Evolutionary conservation across 768 basidiomycete species (phyloP), one percentile per base, ranked within the genome.

Genomic region (Dioszegia crocea): DNA sequence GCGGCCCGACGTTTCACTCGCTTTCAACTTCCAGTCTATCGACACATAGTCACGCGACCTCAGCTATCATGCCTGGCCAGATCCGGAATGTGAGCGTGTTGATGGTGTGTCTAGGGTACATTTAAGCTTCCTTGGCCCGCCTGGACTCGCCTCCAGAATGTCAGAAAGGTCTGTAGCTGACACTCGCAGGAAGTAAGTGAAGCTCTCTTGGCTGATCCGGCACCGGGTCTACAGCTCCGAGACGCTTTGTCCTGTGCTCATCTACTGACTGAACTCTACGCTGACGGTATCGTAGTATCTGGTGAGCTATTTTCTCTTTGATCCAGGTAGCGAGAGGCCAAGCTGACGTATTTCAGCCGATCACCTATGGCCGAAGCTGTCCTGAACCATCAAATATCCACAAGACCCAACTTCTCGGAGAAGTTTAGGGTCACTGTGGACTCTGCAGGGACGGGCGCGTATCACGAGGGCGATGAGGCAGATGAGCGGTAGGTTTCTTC

Each of bases 341-440:
- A 52, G 29, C 47, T 39, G 45, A 50, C n/a, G 31, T 5, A 17
- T 19, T 24, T 8, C 52, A 76, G 90, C 72, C 86, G 91, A 31
- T 91, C 89, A 23, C 91, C 91, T 0, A 89, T 94, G 85, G 91
- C 90, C 29, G 89, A 92, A 78, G 91, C 90, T 1, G 88, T 93
- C 23, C 81, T 93, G 29, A 81, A 79, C 60, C 81, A 89, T 54
- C 82, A 67, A 27, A 55, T 71, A 39, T 26, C 60, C 3, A 50
- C 65, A 21, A 39, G 66, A 43, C 57, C 62, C 2, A 12, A 60
- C 6, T 48, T 70, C 27, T 54, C 51, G n/a, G 56, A 59, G 31
- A 84, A 84, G 12, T 69, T 89, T 39, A 82, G 86, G 48, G 80
- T 92, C 61, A 68, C 75, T 12, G 87, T 92, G 29, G 89, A 92